Base-by-base conservation (phyloP, 2,329 filamentous ascomycete genomes). In the Dichotomopilus funicola region DNA sequence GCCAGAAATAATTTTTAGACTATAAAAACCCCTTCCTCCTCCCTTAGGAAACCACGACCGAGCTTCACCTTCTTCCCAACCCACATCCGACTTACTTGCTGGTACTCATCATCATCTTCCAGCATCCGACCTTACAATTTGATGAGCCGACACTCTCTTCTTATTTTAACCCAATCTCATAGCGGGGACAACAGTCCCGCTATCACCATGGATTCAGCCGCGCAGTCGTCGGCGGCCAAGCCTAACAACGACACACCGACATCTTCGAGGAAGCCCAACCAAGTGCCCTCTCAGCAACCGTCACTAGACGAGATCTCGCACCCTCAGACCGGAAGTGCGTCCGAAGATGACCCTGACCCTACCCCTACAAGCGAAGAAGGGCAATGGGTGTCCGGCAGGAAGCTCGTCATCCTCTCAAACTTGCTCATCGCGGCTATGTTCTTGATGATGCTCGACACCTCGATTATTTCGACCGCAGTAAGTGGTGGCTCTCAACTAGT, bases 381-480 rank as follows among this genome's bases (percentile, higher is more conserved):
- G 12, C 40, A 56, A 35, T 56, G 58, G 47, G 49, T 61, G 8
- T 53, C 54, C 6, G 60, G 63, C 19, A 7, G 53, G n/a, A 56
- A 56, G 44, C 57, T 63, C n/a, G 13, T 31, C 5, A 8, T 37
- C 19, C 42, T 54, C n/a, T 6, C 35, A n/a, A n/a, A 3, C 6
- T 27, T 44, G 11, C n/a, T 53, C 11, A 75, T 74, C 0, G 58
- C 75, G 3, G 72, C 71, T 6, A 70, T 71, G 11, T 79, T 79
- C 56, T 60, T 79, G 13, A 73, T 78, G 66, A 61, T 80, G 58
- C 59, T 82, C 4, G 79, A 82, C 54, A 75, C 71, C 40, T 78
- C 78, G 1, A 80, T 82, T 50, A 71, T 82, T 52, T 70, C 73
- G 7, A 82, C 79, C 4, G 79, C 62, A 10, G 61, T 63, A 27